These are phyloP conservation scores for Aegilops tauschii DNA, from an alignment of 176 grass and related monocot genomes.

Conservation along the genomic window DNA sequence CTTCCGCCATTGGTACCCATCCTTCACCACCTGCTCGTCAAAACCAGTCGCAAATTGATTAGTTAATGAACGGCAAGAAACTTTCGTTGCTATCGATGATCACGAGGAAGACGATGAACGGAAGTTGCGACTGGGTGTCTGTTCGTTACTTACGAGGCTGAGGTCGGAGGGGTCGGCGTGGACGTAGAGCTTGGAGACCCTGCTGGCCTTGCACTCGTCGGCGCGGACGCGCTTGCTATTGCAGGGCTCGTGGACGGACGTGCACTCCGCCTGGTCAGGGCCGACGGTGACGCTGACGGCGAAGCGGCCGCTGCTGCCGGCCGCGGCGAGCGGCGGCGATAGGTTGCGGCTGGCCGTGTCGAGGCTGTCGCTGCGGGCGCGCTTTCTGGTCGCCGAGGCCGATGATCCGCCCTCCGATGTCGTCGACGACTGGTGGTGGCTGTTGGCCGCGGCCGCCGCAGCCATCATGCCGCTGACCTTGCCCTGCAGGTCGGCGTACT, in stretches of 20 bases:
- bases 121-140: not conserved
- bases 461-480: constrained; percentile 44
- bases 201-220: constrained; percentile 44
- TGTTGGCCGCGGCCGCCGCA: not conserved
- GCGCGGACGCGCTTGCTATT: constrained; percentile 32
- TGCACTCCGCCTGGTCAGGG: constrained; percentile 37
- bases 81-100: not conserved
- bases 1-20: too few species aligned
- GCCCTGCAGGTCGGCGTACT: constrained; percentile 49
- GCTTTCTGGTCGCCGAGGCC: constrained; percentile 42
- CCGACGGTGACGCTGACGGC: not conserved
- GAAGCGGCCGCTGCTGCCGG: not conserved
- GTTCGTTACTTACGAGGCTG: constrained; percentile 57
- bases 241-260: constrained; percentile 30
- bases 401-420: constrained; percentile 50
- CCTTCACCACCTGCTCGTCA: too few species aligned
- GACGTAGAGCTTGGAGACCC: constrained; percentile 45
- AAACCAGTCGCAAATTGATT: too few species aligned
- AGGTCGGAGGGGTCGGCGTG: constrained; percentile 60
- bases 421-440: constrained; percentile 2
- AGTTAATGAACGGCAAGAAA: too few species aligned
- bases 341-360: constrained; percentile 35
- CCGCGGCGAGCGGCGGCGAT: not conserved
- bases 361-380: constrained; percentile 47
- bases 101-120: not conserved